Evolutionary conservation across 208 protist genomes (phyloP), one percentile per base, ranked within the genome.

Genomic region (Acanthamoeba castellanii): DNA sequence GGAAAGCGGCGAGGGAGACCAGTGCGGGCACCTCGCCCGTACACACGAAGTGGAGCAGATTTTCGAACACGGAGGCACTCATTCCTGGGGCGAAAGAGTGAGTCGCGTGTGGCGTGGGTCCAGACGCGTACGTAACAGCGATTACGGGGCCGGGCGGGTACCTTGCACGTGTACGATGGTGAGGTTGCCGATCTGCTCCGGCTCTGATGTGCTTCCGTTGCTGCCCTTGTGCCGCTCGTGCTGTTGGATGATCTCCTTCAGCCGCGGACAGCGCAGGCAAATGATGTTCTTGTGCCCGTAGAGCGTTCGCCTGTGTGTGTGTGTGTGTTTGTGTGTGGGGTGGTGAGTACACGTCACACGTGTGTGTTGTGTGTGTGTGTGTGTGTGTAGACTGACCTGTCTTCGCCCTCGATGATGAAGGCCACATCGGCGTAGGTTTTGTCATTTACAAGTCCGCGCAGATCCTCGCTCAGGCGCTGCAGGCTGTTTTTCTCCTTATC

Each of bases 261-360:
- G 25, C 25, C 37, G 61, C 37, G 52, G 30, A 32, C 59, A 92
- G 25, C 85, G 85, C 20, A 27, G 37, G 37, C 52, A 92, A 5
- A 92, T 18, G 32, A 92, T 92, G 85, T 47, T 74, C 45, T 92
- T 92, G 85, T 92, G 85, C 13, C 57, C 85, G 20, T 92, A 92
- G 52, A 92, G 30, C 61, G 78, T 87, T 34, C 50, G 59, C 78
- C 78, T 87, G 78, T 61, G 27, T 5, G 13, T 14, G 18, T 6
- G 3, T 30, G 68, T 3, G 68, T n/a, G n/a, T n/a, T n/a, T n/a
- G n/a, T n/a, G n/a, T n/a, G n/a, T n/a, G n/a, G n/a, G n/a, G n/a
- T n/a, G n/a, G n/a, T n/a, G n/a, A n/a, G n/a, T n/a, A n/a, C n/a
- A n/a, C n/a, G n/a, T n/a, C n/a, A n/a, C n/a, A n/a, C 66, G 27